Evolutionary conservation across 306 rosid species (phyloP), one percentile per base, ranked within the genome.

Genomic region (Medicago arabica): DNA sequence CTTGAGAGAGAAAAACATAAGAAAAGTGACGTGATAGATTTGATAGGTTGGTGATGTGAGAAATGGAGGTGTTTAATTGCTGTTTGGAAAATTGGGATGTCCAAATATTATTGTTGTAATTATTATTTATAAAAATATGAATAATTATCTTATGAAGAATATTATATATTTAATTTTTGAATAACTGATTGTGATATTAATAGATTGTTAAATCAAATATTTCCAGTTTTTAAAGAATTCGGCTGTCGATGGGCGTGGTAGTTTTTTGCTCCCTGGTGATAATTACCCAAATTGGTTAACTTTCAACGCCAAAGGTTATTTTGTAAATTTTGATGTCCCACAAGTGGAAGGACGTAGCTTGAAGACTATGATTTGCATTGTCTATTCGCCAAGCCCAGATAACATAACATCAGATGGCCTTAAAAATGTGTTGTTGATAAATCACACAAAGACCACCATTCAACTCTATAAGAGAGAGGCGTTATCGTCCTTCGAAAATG

Each of bases 361-460:
- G 34, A 55, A 19, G 62, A 19, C 62, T 19, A 21, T 55, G 15
- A 9, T 55, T 15, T 55, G 62, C 34, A 3, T 55, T 19, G 34
- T 19, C 7, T 21, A 55, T 55, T 55, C 34, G 4, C 19, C 62
- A 19, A 55, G 34, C 62, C 62, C 62, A 19, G 1, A 21, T 4
- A 1, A 10, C 14, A 2, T 57, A 19, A 21, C 36, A 10, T 57
- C 36, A 21, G 7, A 21, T 21, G 63, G 63, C n/a, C 36, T 57
- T 57, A 10, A 57, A 21, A 57, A 21, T 57, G 63, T 57, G 34
- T 11, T 57, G 63, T 36, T 57, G 8, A 21, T 57, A 21, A 57
- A 57, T 57, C 9, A 10, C 36, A 57, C 63, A 21, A 57, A 57
- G 63, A 21, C 63, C n/a, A 57, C 63, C 63, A 57, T 57, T 57